phyloP scores from a whole-genome alignment of 1,139 yeast species.

The Blastobotrys arbuscula region DNA sequence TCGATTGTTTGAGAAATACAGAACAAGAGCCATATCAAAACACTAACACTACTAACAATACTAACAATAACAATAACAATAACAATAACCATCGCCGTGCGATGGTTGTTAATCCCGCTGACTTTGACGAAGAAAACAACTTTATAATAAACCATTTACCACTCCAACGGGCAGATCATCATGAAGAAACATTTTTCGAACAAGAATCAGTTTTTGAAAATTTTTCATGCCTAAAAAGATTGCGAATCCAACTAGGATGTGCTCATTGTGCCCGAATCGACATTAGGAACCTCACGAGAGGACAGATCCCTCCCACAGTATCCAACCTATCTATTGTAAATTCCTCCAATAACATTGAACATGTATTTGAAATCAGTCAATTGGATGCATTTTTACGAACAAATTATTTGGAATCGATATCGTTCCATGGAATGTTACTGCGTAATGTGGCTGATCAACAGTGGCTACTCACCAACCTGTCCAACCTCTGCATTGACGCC shows the following conservation, averaged over 20 bases:
- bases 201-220: background rate
- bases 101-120: no score
- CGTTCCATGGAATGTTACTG: conserved; percentile 7
- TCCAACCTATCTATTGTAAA: background rate
- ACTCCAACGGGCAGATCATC: no score
- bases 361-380: conserved; percentile 4
- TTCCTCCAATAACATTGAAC: background rate
- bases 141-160: no score
- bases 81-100: background rate
- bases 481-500: background rate
- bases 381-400: background rate
- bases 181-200: no score
- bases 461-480: background rate
- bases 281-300: background rate
- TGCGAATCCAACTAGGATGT: conserved; percentile 1
- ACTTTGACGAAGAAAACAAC: no score
- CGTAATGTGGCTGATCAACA: background rate
- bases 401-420: background rate
- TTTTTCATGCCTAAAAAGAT: background rate
- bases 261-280: conserved; percentile 6
- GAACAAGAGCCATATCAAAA: background rate
- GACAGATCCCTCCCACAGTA: background rate
- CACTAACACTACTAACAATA: no score
- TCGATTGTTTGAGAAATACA: background rate
- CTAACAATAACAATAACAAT: background rate